A percentile compares a stretch with the other conserved stretches of the same genome.
Evolutionary conservation across 805 yeast species (phyloP).

Genomic region (Sugiyamaella smithiae): DNA sequence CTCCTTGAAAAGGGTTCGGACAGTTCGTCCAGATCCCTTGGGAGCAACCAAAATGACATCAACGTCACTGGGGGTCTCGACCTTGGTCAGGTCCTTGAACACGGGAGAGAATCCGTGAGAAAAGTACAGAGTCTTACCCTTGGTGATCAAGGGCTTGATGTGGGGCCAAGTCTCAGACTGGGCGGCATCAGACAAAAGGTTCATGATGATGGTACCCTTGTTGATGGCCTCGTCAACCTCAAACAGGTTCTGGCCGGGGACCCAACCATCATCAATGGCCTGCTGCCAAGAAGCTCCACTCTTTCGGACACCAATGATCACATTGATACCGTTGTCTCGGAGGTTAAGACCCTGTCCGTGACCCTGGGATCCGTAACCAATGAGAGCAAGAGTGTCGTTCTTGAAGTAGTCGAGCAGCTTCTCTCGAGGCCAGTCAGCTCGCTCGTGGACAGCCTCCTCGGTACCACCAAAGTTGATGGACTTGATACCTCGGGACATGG

Average conservation of each 20-base stretch:
- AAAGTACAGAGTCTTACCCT: conserved; percentile 97
- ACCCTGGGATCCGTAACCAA: conserved; percentile 99
- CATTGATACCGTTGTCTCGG: conserved; percentile 98
- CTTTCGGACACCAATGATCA: conserved; percentile 97
- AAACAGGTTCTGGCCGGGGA: conserved; percentile 97
- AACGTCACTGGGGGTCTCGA: conserved; percentile 89
- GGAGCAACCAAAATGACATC: conserved; percentile 99
- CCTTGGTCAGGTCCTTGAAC: conserved; percentile 95
- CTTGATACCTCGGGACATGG: conserved; percentile 78
- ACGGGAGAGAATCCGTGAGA: conserved; percentile 99
- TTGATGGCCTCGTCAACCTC: conserved; percentile 89
- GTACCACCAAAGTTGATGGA: conserved; percentile 96
- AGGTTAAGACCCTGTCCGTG: conserved; percentile 99
- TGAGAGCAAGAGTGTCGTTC: conserved; percentile 94
- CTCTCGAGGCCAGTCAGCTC: conserved; percentile 99
- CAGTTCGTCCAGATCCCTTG: conserved; percentile 99
- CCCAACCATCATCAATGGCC: conserved; percentile 99
- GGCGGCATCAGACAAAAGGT: conserved; percentile 98
- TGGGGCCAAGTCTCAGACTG: conserved; percentile 96
- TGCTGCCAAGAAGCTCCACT: conserved; percentile 99
- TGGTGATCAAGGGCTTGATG: conserved; percentile 86
- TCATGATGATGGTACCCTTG: conserved; percentile 94
- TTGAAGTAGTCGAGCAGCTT: conserved; percentile 94
- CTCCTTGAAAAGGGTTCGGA: conserved; percentile 98
- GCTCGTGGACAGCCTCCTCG: conserved; percentile 94